Evolutionary conservation across 73 alveolate genomes (phyloP).

Genomic region (Blepharisma stoltei): DNA sequence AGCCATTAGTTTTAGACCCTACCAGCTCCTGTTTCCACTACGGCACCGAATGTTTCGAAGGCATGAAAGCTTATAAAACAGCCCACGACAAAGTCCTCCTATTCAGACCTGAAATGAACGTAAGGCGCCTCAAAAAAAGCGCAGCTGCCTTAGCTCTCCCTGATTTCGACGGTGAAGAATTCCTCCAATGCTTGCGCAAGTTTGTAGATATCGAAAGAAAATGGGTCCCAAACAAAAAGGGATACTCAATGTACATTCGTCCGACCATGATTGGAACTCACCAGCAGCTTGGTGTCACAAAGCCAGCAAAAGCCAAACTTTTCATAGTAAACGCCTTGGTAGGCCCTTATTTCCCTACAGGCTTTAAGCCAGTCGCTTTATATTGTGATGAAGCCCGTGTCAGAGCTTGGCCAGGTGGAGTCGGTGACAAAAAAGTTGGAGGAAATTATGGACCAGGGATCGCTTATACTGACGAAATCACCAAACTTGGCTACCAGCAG

Average conservation of each 20-base stretch:
- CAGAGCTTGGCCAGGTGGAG: conserved; percentile 64
- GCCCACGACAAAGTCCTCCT: conserved; percentile 33
- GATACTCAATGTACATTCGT: conserved; percentile 72
- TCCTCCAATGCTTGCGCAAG: conserved; percentile 54
- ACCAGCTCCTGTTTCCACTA: conserved; percentile 61
- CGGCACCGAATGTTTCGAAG: conserved; percentile 66
- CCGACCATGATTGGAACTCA: conserved; percentile 86
- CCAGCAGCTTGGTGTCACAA: conserved; percentile 61
- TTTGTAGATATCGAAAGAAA: conserved; percentile 61
- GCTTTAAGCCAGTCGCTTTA: conserved; percentile 53
- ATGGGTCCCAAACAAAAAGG: conserved; percentile 74
- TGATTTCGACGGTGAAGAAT: conserved; percentile 45
- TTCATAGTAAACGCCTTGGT: conserved; percentile 70
- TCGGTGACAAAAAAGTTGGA: conserved; percentile 51
- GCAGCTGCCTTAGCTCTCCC: conserved; percentile 48
- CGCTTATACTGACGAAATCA: conserved; percentile 36
- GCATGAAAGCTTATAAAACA: conserved; percentile 63
- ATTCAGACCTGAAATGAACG: conserved; percentile 59
- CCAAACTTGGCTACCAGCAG: conserved; percentile 49
- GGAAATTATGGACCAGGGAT: conserved; percentile 58
- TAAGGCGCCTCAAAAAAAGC: conserved; percentile 44
- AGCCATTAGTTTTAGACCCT: conserved; percentile 52
- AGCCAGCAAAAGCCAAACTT: conserved; percentile 62
- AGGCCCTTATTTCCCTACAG: conserved; percentile 85
- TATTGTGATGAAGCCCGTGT: conserved; percentile 46